A percentile compares a stretch with the other conserved stretches of the same genome.
Conservation (phyloP, 148 eudicot species). For the Pharnaceum exiguum region DNA sequence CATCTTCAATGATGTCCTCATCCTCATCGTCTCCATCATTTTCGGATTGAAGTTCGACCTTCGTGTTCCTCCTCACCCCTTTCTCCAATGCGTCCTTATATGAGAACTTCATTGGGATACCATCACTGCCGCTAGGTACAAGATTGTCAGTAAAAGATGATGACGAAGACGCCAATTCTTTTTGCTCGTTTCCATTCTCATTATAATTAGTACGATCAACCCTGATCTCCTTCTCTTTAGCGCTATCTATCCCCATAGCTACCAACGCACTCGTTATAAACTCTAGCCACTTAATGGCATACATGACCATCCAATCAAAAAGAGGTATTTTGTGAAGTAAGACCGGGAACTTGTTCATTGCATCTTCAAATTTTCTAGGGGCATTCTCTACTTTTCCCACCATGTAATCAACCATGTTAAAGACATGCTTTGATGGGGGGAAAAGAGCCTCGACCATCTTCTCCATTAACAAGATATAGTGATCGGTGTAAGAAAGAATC, state of each 20-base stretch:
- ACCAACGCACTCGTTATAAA: conserved; percentile 22
- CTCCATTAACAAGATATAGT: conserved; percentile 32
- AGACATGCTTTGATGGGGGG: conserved; percentile 40
- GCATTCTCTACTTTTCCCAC: conserved; percentile 31
- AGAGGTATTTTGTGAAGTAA: conserved; percentile 35
- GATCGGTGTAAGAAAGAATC: conserved; percentile 37
- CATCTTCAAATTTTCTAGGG: conserved; percentile 38
- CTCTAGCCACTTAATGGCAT: conserved; percentile 31
- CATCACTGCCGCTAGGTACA: neutral
- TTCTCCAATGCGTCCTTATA: conserved; percentile 30
- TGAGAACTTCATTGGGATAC: conserved; percentile 7
- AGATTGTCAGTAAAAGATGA: neutral
- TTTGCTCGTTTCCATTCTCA: neutral
- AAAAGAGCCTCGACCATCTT: conserved; percentile 27
- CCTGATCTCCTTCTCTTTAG: conserved; percentile 52
- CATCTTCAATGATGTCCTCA: neutral
- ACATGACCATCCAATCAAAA: conserved; percentile 25
- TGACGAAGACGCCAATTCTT: neutral
- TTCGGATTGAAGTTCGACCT: too few relatives aligned
- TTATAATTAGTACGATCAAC: conserved; percentile 33
- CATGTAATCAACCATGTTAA: conserved; percentile 39
- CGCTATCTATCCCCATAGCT: conserved; percentile 24
- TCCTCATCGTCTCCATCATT: neutral
- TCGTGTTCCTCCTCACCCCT: conserved; percentile 16
- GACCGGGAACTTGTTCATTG: conserved; percentile 14